Evolutionary conservation across 345 rosid genomes (phyloP).

Genomic region (Camelina laxa): DNA sequence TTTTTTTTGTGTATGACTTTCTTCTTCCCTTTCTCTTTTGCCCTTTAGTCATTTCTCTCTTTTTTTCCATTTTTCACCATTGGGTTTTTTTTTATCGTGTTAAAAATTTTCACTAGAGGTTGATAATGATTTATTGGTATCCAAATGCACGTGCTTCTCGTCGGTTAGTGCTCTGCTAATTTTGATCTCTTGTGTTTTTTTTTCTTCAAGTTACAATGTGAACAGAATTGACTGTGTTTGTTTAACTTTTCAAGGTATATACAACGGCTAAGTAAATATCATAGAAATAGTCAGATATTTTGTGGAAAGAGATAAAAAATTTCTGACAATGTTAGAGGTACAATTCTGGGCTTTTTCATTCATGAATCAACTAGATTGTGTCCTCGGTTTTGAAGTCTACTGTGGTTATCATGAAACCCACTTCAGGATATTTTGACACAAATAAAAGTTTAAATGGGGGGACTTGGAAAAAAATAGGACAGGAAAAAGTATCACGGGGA

Average conservation of each 20-base stretch:
- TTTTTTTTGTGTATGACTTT: constrained; percentile 39
- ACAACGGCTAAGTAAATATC: constrained; percentile 35
- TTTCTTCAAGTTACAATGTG: constrained; percentile 34
- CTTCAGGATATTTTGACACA: constrained; percentile 14
- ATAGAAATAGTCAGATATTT: not conserved
- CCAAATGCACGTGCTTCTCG: constrained; percentile 41
- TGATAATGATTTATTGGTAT: constrained; percentile 35
- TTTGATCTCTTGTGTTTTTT: constrained; percentile 17
- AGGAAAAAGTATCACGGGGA: constrained; percentile 20
- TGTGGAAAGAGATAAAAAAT: not conserved
- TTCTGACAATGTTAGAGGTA: constrained; percentile 33
- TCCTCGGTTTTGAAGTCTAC: constrained; percentile 32
- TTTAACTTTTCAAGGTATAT: constrained; percentile 17
- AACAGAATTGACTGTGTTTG: constrained; percentile 30
- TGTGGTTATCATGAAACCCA: constrained; percentile 43
- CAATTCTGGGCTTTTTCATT: constrained; percentile 38
- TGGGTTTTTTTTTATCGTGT: not conserved
- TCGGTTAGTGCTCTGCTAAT: constrained; percentile 40
- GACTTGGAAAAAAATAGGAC: not conserved
- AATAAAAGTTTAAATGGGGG: constrained; percentile 1
- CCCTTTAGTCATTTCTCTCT: constrained; percentile 40
- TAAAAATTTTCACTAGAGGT: constrained; percentile 32
- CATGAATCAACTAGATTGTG: constrained; percentile 39
- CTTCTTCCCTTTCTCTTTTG: not conserved
- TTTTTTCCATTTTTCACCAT: constrained; percentile 34